These are phyloP conservation scores for Pyrenophora seminiperda DNA, from an alignment of 2,329 filamentous ascomycete genomes.

Conservation along the genomic window DNA sequence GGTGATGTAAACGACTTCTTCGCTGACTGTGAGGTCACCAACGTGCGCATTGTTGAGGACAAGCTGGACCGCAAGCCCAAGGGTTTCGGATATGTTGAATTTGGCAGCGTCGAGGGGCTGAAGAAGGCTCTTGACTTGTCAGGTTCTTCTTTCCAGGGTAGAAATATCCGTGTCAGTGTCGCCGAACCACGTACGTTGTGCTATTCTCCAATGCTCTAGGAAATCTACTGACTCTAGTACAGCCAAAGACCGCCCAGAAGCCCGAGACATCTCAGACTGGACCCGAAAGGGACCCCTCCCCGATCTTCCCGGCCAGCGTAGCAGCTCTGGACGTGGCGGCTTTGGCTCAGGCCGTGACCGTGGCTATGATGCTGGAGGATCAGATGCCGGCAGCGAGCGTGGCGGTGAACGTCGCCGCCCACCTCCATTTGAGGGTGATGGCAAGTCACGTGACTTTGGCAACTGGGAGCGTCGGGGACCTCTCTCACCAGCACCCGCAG, in stretches of 20 bases:
- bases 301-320: constrained; percentile 67
- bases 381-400: constrained; percentile 65
- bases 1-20: constrained; percentile 88
- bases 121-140: constrained; percentile 88
- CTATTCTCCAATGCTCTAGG: not conserved
- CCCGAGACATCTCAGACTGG: constrained; percentile 87
- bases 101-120: constrained; percentile 82
- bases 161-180: constrained; percentile 90
- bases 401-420: constrained; percentile 66
- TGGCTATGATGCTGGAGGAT: constrained; percentile 59
- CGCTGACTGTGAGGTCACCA: constrained; percentile 80
- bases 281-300: constrained; percentile 88
- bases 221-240: constrained; percentile 27
- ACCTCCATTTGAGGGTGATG: constrained; percentile 69
- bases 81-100: constrained; percentile 98
- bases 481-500: constrained; percentile 69
- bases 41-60: constrained; percentile 95
- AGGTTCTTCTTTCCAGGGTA: constrained; percentile 81
- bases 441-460: constrained; percentile 77
- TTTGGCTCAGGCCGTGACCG: constrained; percentile 50
- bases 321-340: constrained; percentile 56
- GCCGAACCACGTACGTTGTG: constrained; percentile 88
- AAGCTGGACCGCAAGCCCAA: constrained; percentile 92
- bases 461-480: constrained; percentile 97
- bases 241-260: constrained; percentile 88